phyloP scores from a whole-genome alignment of 2,329 filamentous ascomycete species.

The Claviceps sp. region DNA sequence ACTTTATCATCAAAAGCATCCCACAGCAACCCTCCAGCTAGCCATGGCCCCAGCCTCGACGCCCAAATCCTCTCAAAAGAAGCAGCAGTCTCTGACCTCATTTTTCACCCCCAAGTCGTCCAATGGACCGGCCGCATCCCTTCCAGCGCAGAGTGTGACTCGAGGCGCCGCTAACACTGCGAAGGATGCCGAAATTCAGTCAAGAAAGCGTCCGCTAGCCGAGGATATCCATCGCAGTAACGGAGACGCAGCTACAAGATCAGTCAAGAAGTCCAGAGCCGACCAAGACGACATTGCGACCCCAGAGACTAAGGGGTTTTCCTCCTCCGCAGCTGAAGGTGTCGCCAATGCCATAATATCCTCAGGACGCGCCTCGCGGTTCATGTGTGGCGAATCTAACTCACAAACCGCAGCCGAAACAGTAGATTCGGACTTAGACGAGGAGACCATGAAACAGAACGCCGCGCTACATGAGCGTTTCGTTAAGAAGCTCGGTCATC shows the following conservation, averaged over 20 bases:
- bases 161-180: slow-evolving; percentile 12
- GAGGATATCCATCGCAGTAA: slow-evolving; percentile 33
- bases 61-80: slow-evolving; percentile 34
- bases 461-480: slow-evolving; percentile 71
- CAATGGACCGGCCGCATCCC: slow-evolving; percentile 29
- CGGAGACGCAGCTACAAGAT: slow-evolving; percentile 21
- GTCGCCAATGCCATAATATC: not conserved
- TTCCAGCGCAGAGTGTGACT: slow-evolving; percentile 19
- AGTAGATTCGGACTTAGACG: slow-evolving; percentile 32
- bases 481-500: slow-evolving; percentile 76
- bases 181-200: slow-evolving; percentile 16
- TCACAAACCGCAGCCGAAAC: slow-evolving; percentile 25
- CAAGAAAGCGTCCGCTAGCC: slow-evolving; percentile 38
- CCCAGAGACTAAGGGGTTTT: slow-evolving; percentile 19
- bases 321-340: slow-evolving; percentile 10
- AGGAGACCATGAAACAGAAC: slow-evolving; percentile 42
- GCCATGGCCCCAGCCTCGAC: slow-evolving; percentile 18
- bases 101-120: slow-evolving; percentile 60
- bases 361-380: slow-evolving; percentile 35
- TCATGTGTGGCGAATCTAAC: slow-evolving; percentile 33
- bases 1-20: not conserved
- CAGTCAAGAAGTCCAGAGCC: slow-evolving; percentile 29
- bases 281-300: slow-evolving; percentile 21
- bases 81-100: slow-evolving; percentile 72
- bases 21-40: not conserved